These are phyloP conservation scores for Parafenestella ontariensis DNA, from an alignment of 2,329 filamentous ascomycete species.

Conservation along the genomic window DNA sequence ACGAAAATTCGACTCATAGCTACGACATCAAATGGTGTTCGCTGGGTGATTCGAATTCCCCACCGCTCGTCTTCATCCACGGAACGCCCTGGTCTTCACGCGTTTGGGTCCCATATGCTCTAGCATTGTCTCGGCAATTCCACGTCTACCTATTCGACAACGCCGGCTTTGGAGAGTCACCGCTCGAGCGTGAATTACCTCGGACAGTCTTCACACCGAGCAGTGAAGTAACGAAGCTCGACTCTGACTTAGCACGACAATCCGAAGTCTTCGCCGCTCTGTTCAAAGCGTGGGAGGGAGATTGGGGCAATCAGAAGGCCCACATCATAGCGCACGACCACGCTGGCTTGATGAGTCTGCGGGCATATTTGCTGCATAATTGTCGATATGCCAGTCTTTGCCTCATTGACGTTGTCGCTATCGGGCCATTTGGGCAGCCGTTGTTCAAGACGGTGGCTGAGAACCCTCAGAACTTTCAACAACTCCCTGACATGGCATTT, in stretches of 20 bases:
- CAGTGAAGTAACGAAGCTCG: constrained; percentile 11
- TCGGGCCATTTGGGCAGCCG: constrained; percentile 27
- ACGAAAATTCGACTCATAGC: constrained; percentile 17
- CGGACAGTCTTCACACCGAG: not conserved
- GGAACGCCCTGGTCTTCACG: constrained; percentile 34
- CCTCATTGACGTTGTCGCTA: constrained; percentile 27
- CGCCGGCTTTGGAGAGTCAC: constrained; percentile 28
- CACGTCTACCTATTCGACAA: constrained; percentile 31
- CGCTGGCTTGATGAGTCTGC: constrained; percentile 27
- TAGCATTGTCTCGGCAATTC: constrained; percentile 17
- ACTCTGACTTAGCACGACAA: constrained; percentile 25
- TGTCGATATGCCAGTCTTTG: constrained; percentile 26
- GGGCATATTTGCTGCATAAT: constrained; percentile 22
- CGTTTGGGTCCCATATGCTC: constrained; percentile 24
- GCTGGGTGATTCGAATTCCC: constrained; percentile 10
- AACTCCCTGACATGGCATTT: constrained; percentile 22
- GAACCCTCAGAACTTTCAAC: constrained; percentile 16
- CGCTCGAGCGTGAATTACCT: constrained; percentile 8
- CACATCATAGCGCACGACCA: constrained; percentile 31
- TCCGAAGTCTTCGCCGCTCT: constrained; percentile 23
- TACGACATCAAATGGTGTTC: constrained; percentile 22
- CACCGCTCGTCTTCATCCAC: constrained; percentile 27
- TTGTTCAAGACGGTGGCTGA: constrained; percentile 24
- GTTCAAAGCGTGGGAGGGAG: constrained; percentile 20
- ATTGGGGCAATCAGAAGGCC: constrained; percentile 10